Percentiles rank a stretch among this genome's conserved stretches.
Conservation (phyloP, 768 basidiomycete genomes). For the Mycena galopus region DNA sequence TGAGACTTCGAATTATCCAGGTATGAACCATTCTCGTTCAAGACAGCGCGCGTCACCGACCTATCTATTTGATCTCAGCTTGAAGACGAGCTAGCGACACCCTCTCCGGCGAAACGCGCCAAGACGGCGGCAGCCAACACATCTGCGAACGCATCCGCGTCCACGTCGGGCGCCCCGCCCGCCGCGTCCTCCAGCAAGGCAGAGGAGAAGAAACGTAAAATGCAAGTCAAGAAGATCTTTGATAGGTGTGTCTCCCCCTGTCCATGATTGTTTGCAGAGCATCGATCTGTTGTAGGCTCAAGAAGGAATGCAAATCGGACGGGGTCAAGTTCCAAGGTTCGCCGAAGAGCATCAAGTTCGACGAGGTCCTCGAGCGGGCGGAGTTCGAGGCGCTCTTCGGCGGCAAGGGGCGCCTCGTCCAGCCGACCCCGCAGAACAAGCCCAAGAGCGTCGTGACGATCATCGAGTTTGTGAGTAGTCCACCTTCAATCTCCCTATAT, state of each 20-base stretch:
- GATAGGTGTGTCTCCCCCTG: slow-evolving; percentile 44
- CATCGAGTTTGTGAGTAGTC: slow-evolving; percentile 54
- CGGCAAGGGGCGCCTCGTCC: slow-evolving; percentile 51
- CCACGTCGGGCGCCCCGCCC: slow-evolving; percentile 30
- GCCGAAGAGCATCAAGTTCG: slow-evolving; percentile 53
- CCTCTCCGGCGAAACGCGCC: slow-evolving; percentile 50
- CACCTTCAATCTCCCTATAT: background rate
- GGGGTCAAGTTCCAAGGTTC: slow-evolving; percentile 55
- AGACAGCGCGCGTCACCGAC: background rate
- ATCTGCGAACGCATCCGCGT: slow-evolving; percentile 28
- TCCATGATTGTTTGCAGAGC: background rate
- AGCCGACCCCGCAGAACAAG: slow-evolving; percentile 56
- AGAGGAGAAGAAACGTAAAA: slow-evolving; percentile 55
- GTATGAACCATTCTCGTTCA: slow-evolving; percentile 3
- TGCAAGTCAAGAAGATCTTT: slow-evolving; percentile 55
- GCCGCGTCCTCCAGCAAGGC: slow-evolving; percentile 44
- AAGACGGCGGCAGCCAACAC: slow-evolving; percentile 40
- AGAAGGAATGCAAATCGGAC: slow-evolving; percentile 57
- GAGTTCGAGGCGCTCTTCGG: slow-evolving; percentile 53
- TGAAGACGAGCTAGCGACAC: slow-evolving; percentile 46
- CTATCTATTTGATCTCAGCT: slow-evolving; percentile 40
- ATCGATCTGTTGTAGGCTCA: slow-evolving; percentile 44
- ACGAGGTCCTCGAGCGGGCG: slow-evolving; percentile 51
- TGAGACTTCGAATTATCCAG: slow-evolving; percentile 47
- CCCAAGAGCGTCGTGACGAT: slow-evolving; percentile 57